These are phyloP conservation scores for Calonectria hongkongensis DNA, from an alignment of 2,329 filamentous ascomycete genomes.

Conservation along the genomic window DNA sequence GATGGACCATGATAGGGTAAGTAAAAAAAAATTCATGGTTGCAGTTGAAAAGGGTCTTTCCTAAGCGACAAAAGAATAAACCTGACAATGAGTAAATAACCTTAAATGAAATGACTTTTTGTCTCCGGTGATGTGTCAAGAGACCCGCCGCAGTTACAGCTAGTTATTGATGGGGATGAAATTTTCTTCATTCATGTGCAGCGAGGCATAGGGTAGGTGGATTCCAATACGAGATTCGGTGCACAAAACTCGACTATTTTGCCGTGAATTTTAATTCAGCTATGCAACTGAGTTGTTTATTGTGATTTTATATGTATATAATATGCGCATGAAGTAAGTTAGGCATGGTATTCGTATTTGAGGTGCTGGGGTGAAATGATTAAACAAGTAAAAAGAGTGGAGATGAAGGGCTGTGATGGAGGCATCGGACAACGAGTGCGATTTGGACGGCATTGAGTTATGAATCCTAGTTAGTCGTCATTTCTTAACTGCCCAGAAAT, in stretches of 20 bases:
- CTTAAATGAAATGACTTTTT: background rate
- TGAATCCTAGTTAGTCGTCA: background rate
- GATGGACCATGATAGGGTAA: constrained; percentile 6
- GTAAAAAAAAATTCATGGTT: constrained; percentile 1
- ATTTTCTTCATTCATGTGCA: background rate
- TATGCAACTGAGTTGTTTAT: no score
- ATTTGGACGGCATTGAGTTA: background rate
- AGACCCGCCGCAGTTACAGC: background rate
- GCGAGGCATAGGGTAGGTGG: constrained; percentile 17
- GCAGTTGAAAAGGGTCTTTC: background rate
- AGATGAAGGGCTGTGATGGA: background rate
- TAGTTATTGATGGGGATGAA: background rate
- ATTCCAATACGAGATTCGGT: no score
- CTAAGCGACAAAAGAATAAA: background rate
- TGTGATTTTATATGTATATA: no score
- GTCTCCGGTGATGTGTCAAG: background rate
- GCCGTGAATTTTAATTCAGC: background rate
- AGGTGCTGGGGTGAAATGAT: background rate
- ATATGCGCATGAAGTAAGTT: no score
- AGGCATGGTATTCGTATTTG: no score
- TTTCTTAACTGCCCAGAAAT: no score
- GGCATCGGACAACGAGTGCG: background rate
- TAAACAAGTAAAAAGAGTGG: background rate
- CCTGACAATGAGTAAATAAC: background rate
- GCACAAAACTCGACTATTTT: background rate